These are phyloP conservation scores for Botrytis byssoidea DNA, from an alignment of 2,329 filamentous ascomycete genomes.

Conservation along the genomic window DNA sequence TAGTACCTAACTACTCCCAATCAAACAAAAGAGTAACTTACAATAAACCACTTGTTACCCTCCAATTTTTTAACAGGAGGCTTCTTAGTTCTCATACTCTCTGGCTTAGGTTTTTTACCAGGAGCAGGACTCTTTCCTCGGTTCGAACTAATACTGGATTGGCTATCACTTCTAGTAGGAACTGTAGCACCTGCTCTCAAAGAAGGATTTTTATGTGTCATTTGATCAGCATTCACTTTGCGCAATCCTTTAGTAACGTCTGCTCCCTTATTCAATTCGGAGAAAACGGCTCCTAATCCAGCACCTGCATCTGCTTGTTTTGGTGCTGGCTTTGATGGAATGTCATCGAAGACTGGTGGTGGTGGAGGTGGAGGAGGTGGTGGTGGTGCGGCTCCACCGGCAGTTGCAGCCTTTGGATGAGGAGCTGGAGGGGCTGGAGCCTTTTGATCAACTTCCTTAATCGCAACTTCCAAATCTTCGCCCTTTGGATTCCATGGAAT, in stretches of 20 bases:
- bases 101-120: conserved; percentile 81
- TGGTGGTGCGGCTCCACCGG: conserved; percentile 10
- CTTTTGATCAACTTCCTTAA: conserved; percentile 58
- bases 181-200: conserved; percentile 73
- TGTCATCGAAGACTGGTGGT: conserved; percentile 55
- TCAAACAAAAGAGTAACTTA: conserved; percentile 43
- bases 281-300: conserved; percentile 86
- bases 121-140: conserved; percentile 84
- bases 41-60: conserved; percentile 90
- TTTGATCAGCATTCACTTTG: conserved; percentile 92
- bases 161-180: conserved; percentile 53
- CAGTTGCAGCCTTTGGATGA: conserved; percentile 44
- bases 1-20: conserved; percentile 8
- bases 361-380: conserved; percentile 58
- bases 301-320: conserved; percentile 47
- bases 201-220: conserved; percentile 98
- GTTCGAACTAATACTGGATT: conserved; percentile 51
- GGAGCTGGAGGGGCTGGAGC: conserved; percentile 56
- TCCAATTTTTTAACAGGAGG: conserved; percentile 75
- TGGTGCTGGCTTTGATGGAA: conserved; percentile 45
- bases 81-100: conserved; percentile 82
- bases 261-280: conserved; percentile 84
- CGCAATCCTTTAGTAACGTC: conserved; percentile 83
- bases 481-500: conserved; percentile 84
- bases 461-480: conserved; percentile 66